Percentiles rank a stretch among this genome's conserved stretches.
These are phyloP conservation scores for Hemisphaericaspora nanyangensis DNA, from an alignment of 805 yeast species.

Conservation along the genomic window DNA sequence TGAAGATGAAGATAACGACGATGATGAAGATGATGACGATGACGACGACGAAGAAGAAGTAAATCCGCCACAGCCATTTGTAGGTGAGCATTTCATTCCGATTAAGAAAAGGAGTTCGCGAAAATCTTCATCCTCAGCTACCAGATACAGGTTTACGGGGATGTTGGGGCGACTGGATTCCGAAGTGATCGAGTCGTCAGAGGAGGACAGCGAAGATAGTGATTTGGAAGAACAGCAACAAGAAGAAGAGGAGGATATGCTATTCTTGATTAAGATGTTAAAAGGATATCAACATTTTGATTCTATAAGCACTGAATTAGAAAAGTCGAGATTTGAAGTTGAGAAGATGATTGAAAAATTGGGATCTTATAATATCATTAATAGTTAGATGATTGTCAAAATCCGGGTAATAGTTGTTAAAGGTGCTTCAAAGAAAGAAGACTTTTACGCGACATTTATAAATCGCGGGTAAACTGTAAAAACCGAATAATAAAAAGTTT, in stretches of 20 bases:
- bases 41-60: conserved; percentile 6
- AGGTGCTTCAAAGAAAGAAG: too few species aligned
- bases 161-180: not conserved
- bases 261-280: conserved; percentile 40
- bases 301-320: conserved; percentile 66
- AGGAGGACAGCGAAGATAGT: conserved; percentile 13
- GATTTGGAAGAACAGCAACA: conserved; percentile 5
- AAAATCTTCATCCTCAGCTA: not conserved
- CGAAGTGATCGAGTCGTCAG: not conserved
- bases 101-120: conserved; percentile 1
- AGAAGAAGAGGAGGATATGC: conserved; percentile 23
- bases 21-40: conserved; percentile 12
- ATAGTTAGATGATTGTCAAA: conserved; percentile 20
- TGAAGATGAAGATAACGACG: too few species aligned
- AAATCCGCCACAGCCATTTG: not conserved
- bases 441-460: too few species aligned
- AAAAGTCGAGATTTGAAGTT: conserved; percentile 51
- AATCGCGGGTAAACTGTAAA: not conserved
- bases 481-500: not conserved
- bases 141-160: not conserved
- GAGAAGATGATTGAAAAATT: conserved; percentile 41
- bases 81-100: not conserved
- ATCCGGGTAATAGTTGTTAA: conserved; percentile 3
- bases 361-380: conserved; percentile 34
- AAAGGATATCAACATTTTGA: conserved; percentile 56